Base-by-base conservation (phyloP, 2,329 filamentous ascomycete genomes). In the Alternaria hordeiaustralica region DNA sequence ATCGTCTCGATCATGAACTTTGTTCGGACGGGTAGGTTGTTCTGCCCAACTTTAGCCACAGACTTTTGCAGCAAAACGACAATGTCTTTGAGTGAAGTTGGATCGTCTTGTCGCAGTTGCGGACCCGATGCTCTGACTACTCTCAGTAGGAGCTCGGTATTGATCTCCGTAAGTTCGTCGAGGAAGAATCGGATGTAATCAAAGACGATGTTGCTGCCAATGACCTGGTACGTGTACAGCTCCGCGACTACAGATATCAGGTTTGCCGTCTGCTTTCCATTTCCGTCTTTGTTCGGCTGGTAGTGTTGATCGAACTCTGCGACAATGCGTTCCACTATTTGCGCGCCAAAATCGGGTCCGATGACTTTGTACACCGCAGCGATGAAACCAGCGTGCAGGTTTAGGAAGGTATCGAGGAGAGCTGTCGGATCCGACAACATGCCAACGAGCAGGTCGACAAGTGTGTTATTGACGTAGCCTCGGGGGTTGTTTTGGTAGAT, bases 1-100 rank as follows among this genome's bases (percentile, higher is more conserved):
- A 99, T 97, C 1, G 92, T 96, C 75, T 98, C 95, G 55, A 99
- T 92, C 94, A 98, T 98, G 81, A 97, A 97, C 70, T 92, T 96
- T 1, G 95, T 97, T 60, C 96, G 90, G 10, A 94, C 92, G 2
- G 94, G 95, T 26, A 97, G 83, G 20, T 89, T 91, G 12, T 84
- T 83, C 72, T 92, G 88, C 5, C 91, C 92, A 36, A 86, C 83
- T 63, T 88, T 89, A 1, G 88, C 84, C 3, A 94, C 87, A 1
- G 90, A 88, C 21, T 90, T 89, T 68, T 93, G 92, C 61, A 98
- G 87, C 54, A 93, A 85, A 11, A 90, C 83, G 6, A 97, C 90
- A 66, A 99, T 96, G 66, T 97, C 93, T 78, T 97, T 97, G 54
- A 99, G 83, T 0, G 95, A 86, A 36, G 92, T 90, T 0, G 95